These are phyloP conservation scores for Phaeosphaeria sp. DNA, from an alignment of 2,329 filamentous ascomycete species.

Conservation along the genomic window DNA sequence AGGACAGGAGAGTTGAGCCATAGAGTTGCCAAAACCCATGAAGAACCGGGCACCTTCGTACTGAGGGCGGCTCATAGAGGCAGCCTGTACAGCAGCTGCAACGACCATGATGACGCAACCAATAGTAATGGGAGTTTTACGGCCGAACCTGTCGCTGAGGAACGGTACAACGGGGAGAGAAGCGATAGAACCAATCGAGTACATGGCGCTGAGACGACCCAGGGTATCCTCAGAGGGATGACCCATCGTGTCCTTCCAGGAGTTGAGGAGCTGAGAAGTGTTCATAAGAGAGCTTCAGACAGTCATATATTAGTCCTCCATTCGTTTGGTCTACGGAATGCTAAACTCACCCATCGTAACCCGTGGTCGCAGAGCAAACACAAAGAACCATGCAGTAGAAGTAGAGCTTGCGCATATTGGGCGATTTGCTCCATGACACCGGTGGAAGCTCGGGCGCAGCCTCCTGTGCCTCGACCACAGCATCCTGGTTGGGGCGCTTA, in stretches of 20 bases:
- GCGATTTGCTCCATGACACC: slow-evolving; percentile 12
- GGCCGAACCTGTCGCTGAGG: slow-evolving; percentile 49
- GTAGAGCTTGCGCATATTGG: slow-evolving; percentile 59
- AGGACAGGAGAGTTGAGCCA: too few species aligned
- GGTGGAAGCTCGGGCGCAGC: slow-evolving; percentile 16
- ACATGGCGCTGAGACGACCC: slow-evolving; percentile 50
- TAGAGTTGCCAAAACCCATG: too few species aligned
- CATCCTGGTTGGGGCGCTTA: slow-evolving; percentile 16
- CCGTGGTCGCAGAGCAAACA: slow-evolving; percentile 60
- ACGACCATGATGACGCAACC: slow-evolving; percentile 51
- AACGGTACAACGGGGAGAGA: slow-evolving; percentile 29
- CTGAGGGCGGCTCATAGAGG: slow-evolving; percentile 39
- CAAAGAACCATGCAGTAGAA: slow-evolving; percentile 57
- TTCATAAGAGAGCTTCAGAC: slow-evolving; percentile 10
- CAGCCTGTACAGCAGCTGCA: slow-evolving; percentile 33
- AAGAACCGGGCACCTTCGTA: slow-evolving; percentile 59
- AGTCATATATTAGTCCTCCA: slow-evolving; percentile 2
- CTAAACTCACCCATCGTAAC: slow-evolving; percentile 57
- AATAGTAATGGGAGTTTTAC: slow-evolving; percentile 41
- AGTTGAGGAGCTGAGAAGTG: slow-evolving; percentile 36
- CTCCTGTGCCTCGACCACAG: slow-evolving; percentile 22
- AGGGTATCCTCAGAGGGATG: slow-evolving; percentile 41
- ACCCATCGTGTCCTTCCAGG: slow-evolving; percentile 41
- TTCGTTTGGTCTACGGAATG: background rate
- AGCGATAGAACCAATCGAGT: slow-evolving; percentile 41